Base-by-base conservation (phyloP, 176 grass and related monocot genomes). In the Poa pratensis region DNA sequence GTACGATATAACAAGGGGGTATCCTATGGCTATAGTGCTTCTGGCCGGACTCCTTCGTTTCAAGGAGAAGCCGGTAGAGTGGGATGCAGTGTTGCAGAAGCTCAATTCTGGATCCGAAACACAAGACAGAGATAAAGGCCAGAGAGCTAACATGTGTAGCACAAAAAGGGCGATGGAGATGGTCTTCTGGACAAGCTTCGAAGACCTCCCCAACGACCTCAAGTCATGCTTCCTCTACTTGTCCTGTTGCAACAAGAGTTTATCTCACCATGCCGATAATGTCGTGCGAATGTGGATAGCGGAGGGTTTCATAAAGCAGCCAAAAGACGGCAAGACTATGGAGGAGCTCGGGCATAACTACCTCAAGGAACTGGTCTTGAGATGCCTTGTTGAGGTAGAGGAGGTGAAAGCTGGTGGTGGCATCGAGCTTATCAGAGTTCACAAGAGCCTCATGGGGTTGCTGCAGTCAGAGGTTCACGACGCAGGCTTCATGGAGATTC, bases 1-100 rank as follows among this genome's bases (percentile, higher is more conserved):
- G 2, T 26, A 52, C 11, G 16, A 53, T 16, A 40, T 76, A 76
- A 84, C 82, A 4, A 2, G 35, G 0, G 82, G 82, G 1, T 3
- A 76, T 23, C 82, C 82, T 53, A n/a, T 84, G 57, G 43, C 72
- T 14, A 84, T 84, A 48, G 72, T 76, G n/a, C 27, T 84, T 53
- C 61, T 84, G 8, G 58, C 82, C 0, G 72, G 82, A 53, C 72
- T 84, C 0, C 46, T 84, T 2, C 43, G 58, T 0, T 76, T 34
- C 26, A 84, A 84, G 19, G 69, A 83, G 54, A 54, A 37, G 7
- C 82, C 72, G 4, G 45, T n/a, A 2, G 27, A 84, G 32, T 84
- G 82, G 72, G 61, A 37, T 1, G 54, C 59, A 37, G 59, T 84
- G 72, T 58, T 84, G 4, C 71, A 84, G 4, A 43, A 67, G 27